Evolutionary conservation across 2,329 filamentous ascomycete genomes (phyloP).

Genomic region (Verticillium longisporum): DNA sequence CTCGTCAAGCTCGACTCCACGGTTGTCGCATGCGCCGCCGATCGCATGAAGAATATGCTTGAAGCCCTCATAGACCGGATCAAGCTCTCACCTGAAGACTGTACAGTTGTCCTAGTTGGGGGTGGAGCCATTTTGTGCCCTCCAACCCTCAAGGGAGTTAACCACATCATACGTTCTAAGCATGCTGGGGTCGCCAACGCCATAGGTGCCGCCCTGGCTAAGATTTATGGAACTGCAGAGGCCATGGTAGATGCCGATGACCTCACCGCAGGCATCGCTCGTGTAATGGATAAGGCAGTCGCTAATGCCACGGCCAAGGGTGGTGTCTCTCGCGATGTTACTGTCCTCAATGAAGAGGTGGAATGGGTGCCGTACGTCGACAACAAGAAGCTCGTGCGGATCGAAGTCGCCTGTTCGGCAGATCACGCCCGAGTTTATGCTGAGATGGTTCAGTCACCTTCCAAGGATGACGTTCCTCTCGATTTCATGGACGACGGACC

Average conservation of each 20-base stretch:
- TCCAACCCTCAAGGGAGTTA: constrained; percentile 11
- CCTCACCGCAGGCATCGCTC: constrained; percentile 9
- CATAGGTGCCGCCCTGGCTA: constrained; percentile 15
- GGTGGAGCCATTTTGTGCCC: constrained; percentile 15
- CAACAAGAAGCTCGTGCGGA: constrained; percentile 13
- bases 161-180: constrained; percentile 11
- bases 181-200: constrained; percentile 16
- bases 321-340: constrained; percentile 9
- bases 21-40: constrained; percentile 4
- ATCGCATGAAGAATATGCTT: constrained; percentile 10
- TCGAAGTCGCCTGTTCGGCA: constrained; percentile 13
- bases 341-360: constrained; percentile 14
- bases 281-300: constrained; percentile 11
- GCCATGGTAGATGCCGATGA: constrained; percentile 12
- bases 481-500: neutral
- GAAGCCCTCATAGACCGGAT: constrained; percentile 15
- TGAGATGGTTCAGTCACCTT: constrained; percentile 1
- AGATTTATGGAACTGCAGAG: constrained; percentile 13
- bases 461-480: neutral
- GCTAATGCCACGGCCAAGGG: constrained; percentile 12
- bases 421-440: constrained; percentile 12
- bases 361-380: constrained; percentile 15
- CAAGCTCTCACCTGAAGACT: constrained; percentile 14
- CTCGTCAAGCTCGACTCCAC: neutral
- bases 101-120: constrained; percentile 15